A percentile compares a stretch with the other conserved stretches of the same genome.
Evolutionary conservation across 495 filamentous ascomycete genomes (phyloP).

Genomic region (Lichenothelia convexa): DNA sequence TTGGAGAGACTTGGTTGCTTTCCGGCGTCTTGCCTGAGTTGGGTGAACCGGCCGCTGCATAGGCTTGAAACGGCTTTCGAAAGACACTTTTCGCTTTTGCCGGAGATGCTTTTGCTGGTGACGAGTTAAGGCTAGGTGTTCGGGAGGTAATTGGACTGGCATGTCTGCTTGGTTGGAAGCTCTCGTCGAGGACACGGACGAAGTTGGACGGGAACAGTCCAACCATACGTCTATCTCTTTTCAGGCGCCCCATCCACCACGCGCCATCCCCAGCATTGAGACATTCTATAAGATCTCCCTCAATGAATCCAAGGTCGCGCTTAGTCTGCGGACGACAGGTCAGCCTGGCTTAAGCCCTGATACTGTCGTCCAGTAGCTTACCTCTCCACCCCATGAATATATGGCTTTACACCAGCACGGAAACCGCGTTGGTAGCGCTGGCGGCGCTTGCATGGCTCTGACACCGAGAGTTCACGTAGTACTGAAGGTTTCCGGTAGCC

Average conservation of each 20-base stretch:
- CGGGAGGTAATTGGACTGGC: slow-evolving; percentile 47
- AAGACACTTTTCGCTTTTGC: slow-evolving; percentile 42
- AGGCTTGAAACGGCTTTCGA: slow-evolving; percentile 53
- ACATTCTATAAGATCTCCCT: slow-evolving; percentile 95
- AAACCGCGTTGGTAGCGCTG: slow-evolving; percentile 63
- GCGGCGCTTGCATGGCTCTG: no score
- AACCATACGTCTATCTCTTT: slow-evolving; percentile 68
- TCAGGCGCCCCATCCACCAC: slow-evolving; percentile 92
- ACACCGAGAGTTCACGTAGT: no score
- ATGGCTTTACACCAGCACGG: slow-evolving; percentile 92
- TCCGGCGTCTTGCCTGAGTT: slow-evolving; percentile 9
- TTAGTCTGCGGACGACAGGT: slow-evolving; percentile 39
- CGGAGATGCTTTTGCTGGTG: slow-evolving; percentile 23
- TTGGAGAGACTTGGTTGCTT: slow-evolving; percentile 10
- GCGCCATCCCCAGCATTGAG: slow-evolving; percentile 92
- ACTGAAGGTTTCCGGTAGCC: no score
- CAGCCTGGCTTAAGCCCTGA: not conserved
- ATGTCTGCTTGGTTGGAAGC: slow-evolving; percentile 56
- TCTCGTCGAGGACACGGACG: slow-evolving; percentile 71
- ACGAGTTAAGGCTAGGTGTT: slow-evolving; percentile 22
- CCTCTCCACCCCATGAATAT: slow-evolving; percentile 95
- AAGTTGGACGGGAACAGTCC: slow-evolving; percentile 95
- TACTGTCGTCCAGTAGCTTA: slow-evolving; percentile 20
- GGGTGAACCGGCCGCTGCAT: slow-evolving; percentile 25
- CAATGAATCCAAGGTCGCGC: slow-evolving; percentile 85